Base-by-base conservation (phyloP, 2,329 filamentous ascomycete genomes). In the Epichloe gansuensis region DNA sequence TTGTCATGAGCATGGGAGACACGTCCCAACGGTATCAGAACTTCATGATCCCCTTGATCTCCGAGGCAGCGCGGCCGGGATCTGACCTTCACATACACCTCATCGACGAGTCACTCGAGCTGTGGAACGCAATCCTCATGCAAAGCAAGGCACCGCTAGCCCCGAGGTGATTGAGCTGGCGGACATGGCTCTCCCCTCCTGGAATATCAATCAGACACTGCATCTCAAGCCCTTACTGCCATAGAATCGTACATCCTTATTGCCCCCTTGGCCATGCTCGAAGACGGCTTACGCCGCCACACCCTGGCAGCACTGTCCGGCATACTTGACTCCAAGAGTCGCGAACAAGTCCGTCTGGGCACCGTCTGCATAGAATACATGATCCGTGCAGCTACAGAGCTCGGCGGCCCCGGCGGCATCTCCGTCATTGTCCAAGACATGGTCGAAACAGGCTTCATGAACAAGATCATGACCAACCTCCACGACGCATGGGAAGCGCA, bases 61-160 rank as follows among this genome's bases (percentile, higher is more conserved):
- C 82, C 46, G 85, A 86, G 61, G 89, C 90, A 2, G 82, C 93
- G 38, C 80, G 91, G 54, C 83, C 85, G 3, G 81, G 79, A 11
- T 93, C 88, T 1, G 80, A 86, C 41, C 75, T 86, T 43, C 82
- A 88, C 59, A 71, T 91, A 2, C 93, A 95, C 62, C 79, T 98
- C 11, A 81, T 95, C 12, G 93, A 97, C 56, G 93, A 98, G 65
- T 88, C 89, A 0, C 74, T 97, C 13, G 91, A 96, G 52, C 78
- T 98, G 3, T 97, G 91, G 91, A 77, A 79, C 37, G 81, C 85
- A 2, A 81, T 96, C 11, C 68, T 91, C 39, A 74, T 75, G 56
- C 81, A 88, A 61, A 83, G 82, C 54, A 75, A 77, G 7, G 70
- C 80, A 12, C 82, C 85, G 0, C 70, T 83, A 3, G 75, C 81